These are phyloP conservation scores for Plicaturopsis crispa DNA, from an alignment of 768 basidiomycete species.

Conservation along the genomic window DNA sequence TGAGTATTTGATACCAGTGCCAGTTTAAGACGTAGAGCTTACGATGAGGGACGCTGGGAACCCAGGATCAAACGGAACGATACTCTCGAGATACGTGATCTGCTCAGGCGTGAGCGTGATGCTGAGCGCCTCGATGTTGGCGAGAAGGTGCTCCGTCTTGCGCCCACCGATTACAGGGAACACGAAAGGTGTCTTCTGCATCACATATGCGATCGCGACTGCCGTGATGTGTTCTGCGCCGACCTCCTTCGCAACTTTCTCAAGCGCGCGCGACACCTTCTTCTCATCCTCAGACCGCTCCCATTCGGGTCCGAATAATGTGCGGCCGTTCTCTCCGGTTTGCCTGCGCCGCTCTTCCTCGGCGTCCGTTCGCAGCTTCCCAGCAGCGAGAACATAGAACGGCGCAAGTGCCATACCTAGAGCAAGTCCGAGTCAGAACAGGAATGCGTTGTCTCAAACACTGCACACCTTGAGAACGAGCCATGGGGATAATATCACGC, in stretches of 20 bases:
- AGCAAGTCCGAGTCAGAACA: not conserved
- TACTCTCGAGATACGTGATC: conserved; percentile 34
- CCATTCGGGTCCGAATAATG: conserved; percentile 14
- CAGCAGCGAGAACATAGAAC: conserved; percentile 26
- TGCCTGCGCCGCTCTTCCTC: conserved; percentile 22
- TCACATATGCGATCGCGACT: conserved; percentile 46
- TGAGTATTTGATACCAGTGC: too few relatives aligned
- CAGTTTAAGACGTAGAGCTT: too few relatives aligned
- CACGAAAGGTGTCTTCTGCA: conserved; percentile 46
- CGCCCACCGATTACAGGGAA: conserved; percentile 46
- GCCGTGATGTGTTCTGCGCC: conserved; percentile 25
- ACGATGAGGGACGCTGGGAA: conserved; percentile 33
- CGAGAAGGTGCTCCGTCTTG: conserved; percentile 42
- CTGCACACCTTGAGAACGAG: conserved; percentile 4
- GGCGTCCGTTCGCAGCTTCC: conserved; percentile 29
- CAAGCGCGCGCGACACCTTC: conserved; percentile 23
- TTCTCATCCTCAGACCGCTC: conserved; percentile 25
- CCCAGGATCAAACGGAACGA: conserved; percentile 36
- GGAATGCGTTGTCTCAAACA: not conserved
- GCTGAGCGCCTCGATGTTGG: conserved; percentile 43
- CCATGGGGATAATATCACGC: conserved; percentile 33
- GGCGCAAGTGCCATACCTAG: conserved; percentile 28
- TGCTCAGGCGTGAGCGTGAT: conserved; percentile 38
- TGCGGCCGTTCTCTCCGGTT: conserved; percentile 21
- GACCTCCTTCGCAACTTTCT: conserved; percentile 30